These are phyloP conservation scores for Colletotrichum caudatum DNA, from an alignment of 2,329 filamentous ascomycete genomes.

Conservation along the genomic window DNA sequence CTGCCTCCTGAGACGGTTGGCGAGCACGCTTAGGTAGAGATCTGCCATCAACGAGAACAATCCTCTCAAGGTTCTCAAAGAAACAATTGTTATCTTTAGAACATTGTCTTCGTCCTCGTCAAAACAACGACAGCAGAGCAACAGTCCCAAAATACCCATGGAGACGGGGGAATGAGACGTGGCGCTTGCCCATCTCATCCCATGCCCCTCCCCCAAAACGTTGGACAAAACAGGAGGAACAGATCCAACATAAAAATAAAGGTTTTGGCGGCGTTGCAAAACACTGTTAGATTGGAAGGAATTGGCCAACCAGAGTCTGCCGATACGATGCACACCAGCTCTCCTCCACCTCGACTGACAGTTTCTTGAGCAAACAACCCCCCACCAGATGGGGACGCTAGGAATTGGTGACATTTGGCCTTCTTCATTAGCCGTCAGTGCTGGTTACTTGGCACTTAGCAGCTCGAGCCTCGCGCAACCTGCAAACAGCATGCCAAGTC, in stretches of 20 bases:
- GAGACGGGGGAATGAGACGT: constrained; percentile 18
- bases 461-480: neutral
- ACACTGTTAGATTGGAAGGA: constrained; percentile 36
- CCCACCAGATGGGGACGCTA: neutral
- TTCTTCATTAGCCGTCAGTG: neutral
- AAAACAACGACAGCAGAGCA: neutral
- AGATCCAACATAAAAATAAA: constrained; percentile 23
- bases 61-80: constrained; percentile 3
- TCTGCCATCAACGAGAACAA: constrained; percentile 34
- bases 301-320: constrained; percentile 50
- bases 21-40: constrained; percentile 29
- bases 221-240: neutral
- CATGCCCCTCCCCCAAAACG: constrained; percentile 18
- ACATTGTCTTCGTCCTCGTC: neutral
- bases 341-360: constrained; percentile 36
- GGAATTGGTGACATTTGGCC: neutral
- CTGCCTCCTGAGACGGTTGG: constrained; percentile 34
- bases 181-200: constrained; percentile 17
- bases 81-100: constrained; percentile 34
- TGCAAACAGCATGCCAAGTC: neutral
- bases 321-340: constrained; percentile 45
- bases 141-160: constrained; percentile 4
- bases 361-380: constrained; percentile 6
- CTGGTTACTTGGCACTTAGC: too few relatives aligned
- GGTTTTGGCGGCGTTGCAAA: constrained; percentile 30